phyloP scores from a whole-genome alignment of 768 basidiomycete genomes.

The Leccinum pellstonianum region DNA sequence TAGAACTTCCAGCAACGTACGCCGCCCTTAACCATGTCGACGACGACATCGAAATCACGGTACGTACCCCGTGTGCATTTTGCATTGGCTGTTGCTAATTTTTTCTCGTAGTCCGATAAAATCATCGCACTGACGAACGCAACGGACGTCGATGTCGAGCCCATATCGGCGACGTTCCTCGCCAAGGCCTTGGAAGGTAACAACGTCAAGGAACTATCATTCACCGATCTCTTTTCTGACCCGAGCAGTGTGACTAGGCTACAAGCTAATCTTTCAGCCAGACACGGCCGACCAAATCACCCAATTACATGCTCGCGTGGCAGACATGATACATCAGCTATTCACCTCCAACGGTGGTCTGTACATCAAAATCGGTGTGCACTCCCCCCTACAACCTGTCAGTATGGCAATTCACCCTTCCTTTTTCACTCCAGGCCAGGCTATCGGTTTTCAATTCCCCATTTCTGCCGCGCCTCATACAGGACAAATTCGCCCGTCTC shows the following conservation, averaged over 20 bases:
- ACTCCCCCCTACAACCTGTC: background rate
- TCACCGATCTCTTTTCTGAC: slow-evolving; percentile 54
- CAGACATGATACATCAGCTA: too few species aligned
- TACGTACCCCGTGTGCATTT: slow-evolving; percentile 19
- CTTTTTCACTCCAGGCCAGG: too few species aligned
- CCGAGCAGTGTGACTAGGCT: too few species aligned
- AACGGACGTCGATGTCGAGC: slow-evolving; percentile 83
- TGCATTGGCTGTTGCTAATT: background rate
- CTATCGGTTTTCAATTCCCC: slow-evolving; percentile 44
- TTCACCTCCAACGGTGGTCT: too few species aligned
- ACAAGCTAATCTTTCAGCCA: too few species aligned
- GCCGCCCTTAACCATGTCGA: slow-evolving; percentile 94
- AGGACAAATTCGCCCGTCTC: slow-evolving; percentile 75
- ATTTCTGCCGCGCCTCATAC: slow-evolving; percentile 78
- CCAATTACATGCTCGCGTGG: too few species aligned
- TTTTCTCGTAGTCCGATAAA: slow-evolving; percentile 78
- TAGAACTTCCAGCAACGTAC: slow-evolving; percentile 91
- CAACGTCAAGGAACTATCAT: slow-evolving; percentile 83
- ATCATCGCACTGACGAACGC: slow-evolving; percentile 81
- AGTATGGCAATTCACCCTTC: too few species aligned
- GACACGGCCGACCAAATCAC: too few species aligned
- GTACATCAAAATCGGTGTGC: too few species aligned
- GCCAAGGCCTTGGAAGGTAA: slow-evolving; percentile 98
- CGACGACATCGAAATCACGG: slow-evolving; percentile 87
- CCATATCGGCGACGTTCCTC: slow-evolving; percentile 97